Conservation (phyloP, 352 stramenopile species). For the Peronosclerospora sorghi region DNA sequence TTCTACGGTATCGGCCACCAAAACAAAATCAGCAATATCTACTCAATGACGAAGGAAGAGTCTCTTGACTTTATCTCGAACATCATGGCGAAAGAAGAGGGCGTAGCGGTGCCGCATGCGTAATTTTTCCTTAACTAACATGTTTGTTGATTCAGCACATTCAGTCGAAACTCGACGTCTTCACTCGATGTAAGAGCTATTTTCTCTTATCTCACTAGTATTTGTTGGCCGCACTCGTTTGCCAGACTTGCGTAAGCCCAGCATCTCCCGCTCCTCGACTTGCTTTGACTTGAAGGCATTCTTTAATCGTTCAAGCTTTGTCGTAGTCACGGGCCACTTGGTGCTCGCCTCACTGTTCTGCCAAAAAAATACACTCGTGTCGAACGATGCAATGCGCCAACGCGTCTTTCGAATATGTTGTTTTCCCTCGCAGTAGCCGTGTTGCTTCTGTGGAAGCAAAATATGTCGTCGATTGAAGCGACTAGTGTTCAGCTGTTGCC, state of each 20-base stretch:
- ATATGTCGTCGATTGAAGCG: conserved; percentile 67
- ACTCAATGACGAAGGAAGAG: conserved; percentile 92
- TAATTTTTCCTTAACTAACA: too few species aligned
- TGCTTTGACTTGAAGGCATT: conserved; percentile 75
- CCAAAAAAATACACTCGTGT: conserved; percentile 94
- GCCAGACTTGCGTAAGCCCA: conserved; percentile 59
- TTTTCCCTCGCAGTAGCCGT: conserved; percentile 87
- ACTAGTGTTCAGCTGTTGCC: conserved; percentile 66
- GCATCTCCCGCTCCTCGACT: conserved; percentile 46
- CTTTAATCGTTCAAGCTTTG: conserved; percentile 37
- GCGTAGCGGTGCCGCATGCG: conserved; percentile 28
- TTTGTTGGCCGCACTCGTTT: conserved; percentile 44
- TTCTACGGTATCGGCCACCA: conserved; percentile 98
- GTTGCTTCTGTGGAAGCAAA: conserved; percentile 71
- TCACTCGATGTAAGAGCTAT: not conserved
- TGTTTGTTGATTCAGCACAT: too few species aligned
- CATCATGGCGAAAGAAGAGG: conserved; percentile 84
- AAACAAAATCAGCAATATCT: conserved; percentile 96
- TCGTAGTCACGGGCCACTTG: conserved; percentile 60
- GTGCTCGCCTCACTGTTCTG: conserved; percentile 80
- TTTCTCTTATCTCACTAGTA: conserved; percentile 10
- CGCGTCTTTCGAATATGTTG: conserved; percentile 83
- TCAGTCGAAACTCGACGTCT: too few species aligned
- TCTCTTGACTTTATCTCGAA: conserved; percentile 94
- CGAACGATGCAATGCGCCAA: conserved; percentile 88